Percentiles rank a stretch among this genome's conserved stretches.
Evolutionary conservation across 495 filamentous ascomycete species (phyloP).

Genomic region (Penicillium pancosmium): DNA sequence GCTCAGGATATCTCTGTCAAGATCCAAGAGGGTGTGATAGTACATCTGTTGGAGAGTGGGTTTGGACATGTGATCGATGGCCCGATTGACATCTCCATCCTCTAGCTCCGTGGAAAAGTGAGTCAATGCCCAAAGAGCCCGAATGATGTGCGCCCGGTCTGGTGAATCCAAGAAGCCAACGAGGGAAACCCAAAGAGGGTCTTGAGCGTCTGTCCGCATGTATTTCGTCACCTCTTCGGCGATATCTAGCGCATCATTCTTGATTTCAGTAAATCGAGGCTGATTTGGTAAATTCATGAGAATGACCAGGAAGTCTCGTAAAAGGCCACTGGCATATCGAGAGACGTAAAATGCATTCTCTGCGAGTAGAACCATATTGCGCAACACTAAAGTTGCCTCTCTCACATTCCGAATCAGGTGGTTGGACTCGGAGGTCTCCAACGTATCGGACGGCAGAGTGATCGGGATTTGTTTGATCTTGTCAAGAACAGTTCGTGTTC

Average conservation of each 20-base stretch:
- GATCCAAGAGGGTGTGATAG: constrained; percentile 78
- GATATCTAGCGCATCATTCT: constrained; percentile 90
- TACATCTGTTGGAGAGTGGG: constrained; percentile 67
- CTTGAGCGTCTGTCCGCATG: constrained; percentile 67
- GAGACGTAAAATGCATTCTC: constrained; percentile 88
- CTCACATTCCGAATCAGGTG: constrained; percentile 73
- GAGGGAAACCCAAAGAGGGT: constrained; percentile 79
- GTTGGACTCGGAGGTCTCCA: constrained; percentile 73
- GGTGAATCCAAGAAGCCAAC: constrained; percentile 67
- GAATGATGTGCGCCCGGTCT: constrained; percentile 85
- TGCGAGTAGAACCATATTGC: constrained; percentile 89
- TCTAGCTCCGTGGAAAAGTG: constrained; percentile 86
- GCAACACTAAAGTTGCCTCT: constrained; percentile 83
- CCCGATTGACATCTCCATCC: constrained; percentile 64
- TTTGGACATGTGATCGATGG: constrained; percentile 69
- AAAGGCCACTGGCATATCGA: constrained; percentile 60
- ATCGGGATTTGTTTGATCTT: constrained; percentile 61
- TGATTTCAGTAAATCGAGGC: constrained; percentile 78
- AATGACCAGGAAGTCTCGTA: constrained; percentile 81
- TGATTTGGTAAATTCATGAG: constrained; percentile 75
- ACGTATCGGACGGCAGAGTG: constrained; percentile 63
- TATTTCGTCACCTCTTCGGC: constrained; percentile 87
- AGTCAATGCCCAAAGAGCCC: constrained; percentile 79
- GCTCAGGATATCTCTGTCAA: constrained; percentile 83
- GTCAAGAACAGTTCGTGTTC: constrained; percentile 73